Evolutionary conservation across 495 filamentous ascomycete genomes (phyloP).

Genomic region (Extremus antarcticus): DNA sequence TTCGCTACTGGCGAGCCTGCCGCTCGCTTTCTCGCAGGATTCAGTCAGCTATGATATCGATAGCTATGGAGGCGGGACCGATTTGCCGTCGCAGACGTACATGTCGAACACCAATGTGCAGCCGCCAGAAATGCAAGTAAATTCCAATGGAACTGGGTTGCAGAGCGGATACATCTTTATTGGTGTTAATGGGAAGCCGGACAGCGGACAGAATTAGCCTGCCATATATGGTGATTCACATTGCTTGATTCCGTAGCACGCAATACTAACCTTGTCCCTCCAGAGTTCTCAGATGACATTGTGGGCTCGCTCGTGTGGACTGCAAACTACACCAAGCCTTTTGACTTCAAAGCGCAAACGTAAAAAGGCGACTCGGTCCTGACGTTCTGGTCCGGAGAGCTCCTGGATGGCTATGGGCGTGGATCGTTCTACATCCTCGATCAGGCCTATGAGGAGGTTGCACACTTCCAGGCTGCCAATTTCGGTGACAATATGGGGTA

Average conservation of each 20-base stretch:
- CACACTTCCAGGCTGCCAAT: background rate
- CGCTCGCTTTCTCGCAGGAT: background rate
- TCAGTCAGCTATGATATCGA: background rate
- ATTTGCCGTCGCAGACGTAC: background rate
- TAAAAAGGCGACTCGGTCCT: background rate
- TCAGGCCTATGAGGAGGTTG: background rate
- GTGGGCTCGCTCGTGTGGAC: background rate
- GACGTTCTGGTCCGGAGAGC: background rate
- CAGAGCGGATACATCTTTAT: background rate
- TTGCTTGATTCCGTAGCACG: background rate
- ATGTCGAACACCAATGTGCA: background rate
- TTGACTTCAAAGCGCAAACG: background rate
- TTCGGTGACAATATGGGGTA: background rate
- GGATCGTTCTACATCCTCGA: slow-evolving; percentile 1
- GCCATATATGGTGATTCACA: background rate
- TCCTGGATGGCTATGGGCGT: background rate
- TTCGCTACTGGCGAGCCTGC: background rate
- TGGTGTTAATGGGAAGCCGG: background rate
- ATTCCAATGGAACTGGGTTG: background rate
- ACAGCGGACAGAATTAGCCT: background rate
- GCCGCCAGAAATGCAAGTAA: background rate
- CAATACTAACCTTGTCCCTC: background rate
- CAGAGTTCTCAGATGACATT: slow-evolving; percentile 1
- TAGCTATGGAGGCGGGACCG: background rate
- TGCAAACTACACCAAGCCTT: background rate